Percentiles rank a stretch among this genome's conserved stretches.
phyloP scores from a whole-genome alignment of 2,329 filamentous ascomycete species.

The Microthyrium microscopicum region DNA sequence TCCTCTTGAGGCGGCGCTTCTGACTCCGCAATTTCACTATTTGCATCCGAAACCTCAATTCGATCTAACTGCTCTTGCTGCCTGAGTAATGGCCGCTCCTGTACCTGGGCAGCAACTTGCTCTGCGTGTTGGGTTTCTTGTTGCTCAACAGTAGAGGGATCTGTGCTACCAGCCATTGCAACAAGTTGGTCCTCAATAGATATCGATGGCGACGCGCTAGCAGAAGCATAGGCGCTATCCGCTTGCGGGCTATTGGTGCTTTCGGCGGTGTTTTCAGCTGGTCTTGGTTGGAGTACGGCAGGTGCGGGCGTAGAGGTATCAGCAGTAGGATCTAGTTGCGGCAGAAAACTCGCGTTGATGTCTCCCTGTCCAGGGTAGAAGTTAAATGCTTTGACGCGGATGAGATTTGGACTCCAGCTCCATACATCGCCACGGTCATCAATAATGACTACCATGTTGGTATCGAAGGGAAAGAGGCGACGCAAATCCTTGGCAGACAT shows the following conservation, averaged over 20 bases:
- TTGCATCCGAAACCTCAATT: too few species aligned
- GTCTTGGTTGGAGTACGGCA: constrained; percentile 9
- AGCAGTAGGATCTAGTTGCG: constrained; percentile 38
- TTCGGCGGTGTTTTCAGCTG: constrained; percentile 10
- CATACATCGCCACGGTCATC: constrained; percentile 95
- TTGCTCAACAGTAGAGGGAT: constrained; percentile 49
- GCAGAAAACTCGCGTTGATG: constrained; percentile 94
- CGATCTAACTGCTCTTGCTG: constrained; percentile 85
- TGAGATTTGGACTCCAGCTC: constrained; percentile 81
- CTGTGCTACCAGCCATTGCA: constrained; percentile 56
- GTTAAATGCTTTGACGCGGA: constrained; percentile 90
- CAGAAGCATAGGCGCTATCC: neutral
- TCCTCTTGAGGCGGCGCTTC: constrained; percentile 34
- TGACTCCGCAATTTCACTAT: too few species aligned
- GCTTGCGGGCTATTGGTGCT: constrained; percentile 8
- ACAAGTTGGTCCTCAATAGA: constrained; percentile 61
- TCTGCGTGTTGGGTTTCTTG: constrained; percentile 79
- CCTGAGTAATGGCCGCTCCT: constrained; percentile 74
- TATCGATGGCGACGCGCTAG: neutral
- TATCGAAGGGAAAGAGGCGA: constrained; percentile 86
- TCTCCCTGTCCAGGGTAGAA: constrained; percentile 98
- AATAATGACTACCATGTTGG: constrained; percentile 98
- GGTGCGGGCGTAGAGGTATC: constrained; percentile 9
- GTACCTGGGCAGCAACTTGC: constrained; percentile 72
- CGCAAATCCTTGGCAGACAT: constrained; percentile 81